phyloP scores from a whole-genome alignment of 345 rosid genomes.

The Eutrema heterophyllum region DNA sequence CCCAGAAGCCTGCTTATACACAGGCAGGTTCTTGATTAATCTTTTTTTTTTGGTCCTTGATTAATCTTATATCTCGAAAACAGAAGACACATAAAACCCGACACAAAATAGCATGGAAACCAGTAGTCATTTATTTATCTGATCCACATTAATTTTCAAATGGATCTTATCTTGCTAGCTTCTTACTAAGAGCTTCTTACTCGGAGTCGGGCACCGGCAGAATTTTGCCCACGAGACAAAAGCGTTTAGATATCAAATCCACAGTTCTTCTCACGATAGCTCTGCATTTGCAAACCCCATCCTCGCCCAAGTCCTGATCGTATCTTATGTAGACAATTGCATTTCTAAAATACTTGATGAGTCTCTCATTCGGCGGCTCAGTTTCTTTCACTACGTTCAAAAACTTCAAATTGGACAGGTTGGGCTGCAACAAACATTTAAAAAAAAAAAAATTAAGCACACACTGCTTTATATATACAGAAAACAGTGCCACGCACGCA shows the following conservation, averaged over 20 bases:
- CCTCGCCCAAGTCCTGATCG: background rate
- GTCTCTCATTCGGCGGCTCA: background rate
- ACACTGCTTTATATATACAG: too few species aligned
- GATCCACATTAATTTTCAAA: too few species aligned
- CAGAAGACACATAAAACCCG: too few species aligned
- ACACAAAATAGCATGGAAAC: too few species aligned
- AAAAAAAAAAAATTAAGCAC: too few species aligned
- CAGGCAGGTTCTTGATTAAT: too few species aligned
- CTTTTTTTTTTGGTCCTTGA: too few species aligned
- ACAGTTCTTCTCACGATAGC: background rate
- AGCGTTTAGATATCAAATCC: background rate
- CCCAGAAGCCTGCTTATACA: too few species aligned
- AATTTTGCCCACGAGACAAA: background rate
- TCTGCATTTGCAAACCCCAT: background rate
- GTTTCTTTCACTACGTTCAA: background rate
- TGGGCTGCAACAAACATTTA: too few species aligned
- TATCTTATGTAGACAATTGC: background rate
- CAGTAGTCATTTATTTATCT: too few species aligned
- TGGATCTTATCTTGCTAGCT: too few species aligned
- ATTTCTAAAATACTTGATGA: background rate
- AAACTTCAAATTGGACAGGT: background rate
- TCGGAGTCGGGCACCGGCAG: background rate
- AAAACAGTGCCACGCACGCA: background rate
- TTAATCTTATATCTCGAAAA: too few species aligned
- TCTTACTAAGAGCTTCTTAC: background rate